Evolutionary conservation across 2,329 filamentous ascomycete species (phyloP).

Genomic region (Ceratocystiopsis sp.): DNA sequence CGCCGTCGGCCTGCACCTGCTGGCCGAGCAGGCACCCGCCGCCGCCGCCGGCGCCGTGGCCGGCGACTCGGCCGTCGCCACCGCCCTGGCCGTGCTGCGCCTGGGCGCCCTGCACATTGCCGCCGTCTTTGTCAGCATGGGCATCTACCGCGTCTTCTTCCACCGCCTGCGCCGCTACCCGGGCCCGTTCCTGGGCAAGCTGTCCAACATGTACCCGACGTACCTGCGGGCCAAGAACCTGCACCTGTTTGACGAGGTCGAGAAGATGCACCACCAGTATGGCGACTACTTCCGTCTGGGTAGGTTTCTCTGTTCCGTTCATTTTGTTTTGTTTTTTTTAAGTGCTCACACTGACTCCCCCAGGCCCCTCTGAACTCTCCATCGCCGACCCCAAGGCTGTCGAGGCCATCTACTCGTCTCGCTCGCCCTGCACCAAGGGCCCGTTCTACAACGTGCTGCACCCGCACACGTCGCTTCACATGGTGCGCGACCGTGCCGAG

Average conservation of each 20-base stretch:
- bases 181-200: slow-evolving; percentile 4
- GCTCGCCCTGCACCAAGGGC: slow-evolving; percentile 5
- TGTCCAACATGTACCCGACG: slow-evolving; percentile 2
- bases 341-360: not conserved
- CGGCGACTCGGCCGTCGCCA: not conserved
- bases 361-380: slow-evolving; percentile 8
- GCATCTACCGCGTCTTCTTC: slow-evolving; percentile 7
- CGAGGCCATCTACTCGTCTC: slow-evolving; percentile 3
- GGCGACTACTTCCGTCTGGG: slow-evolving; percentile 5
- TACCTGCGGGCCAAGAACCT: not conserved
- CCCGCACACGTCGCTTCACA: slow-evolving; percentile 8
- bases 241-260: not conserved
- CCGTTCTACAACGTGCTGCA: slow-evolving; percentile 9
- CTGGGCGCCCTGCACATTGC: not conserved
- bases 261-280: slow-evolving; percentile 2
- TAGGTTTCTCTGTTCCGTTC: not conserved
- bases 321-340: too few species aligned
- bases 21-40: not conserved
- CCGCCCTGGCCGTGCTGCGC: not conserved
- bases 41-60: not conserved
- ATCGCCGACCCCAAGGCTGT: slow-evolving; percentile 1
- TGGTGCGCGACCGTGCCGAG: slow-evolving; percentile 7
- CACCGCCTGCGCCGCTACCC: slow-evolving; percentile 7
- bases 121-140: slow-evolving; percentile 4
- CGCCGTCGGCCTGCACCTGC: not conserved